phyloP scores from a whole-genome alignment of 1,284 basidiomycete species.

The Ceratobasidium papillatum region DNA sequence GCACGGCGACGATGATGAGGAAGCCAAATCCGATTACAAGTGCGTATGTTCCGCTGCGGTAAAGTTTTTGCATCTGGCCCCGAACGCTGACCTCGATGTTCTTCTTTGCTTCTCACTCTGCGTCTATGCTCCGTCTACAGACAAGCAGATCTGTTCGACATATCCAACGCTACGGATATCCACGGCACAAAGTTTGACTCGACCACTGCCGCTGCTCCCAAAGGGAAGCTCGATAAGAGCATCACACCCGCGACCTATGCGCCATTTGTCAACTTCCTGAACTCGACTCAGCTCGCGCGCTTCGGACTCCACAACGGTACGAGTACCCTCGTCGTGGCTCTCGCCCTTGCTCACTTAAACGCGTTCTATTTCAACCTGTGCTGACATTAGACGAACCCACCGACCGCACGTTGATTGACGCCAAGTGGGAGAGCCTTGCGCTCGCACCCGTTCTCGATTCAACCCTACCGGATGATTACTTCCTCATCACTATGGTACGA shows the following conservation, averaged over 20 bases:
- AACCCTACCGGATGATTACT: constrained; percentile 67
- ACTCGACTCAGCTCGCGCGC: constrained; percentile 61
- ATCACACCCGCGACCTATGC: constrained; percentile 67
- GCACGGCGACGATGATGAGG: constrained; percentile 62
- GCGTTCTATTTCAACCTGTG: not conserved
- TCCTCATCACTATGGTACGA: constrained; percentile 67
- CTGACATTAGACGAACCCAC: constrained; percentile 49
- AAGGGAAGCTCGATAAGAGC: constrained; percentile 59
- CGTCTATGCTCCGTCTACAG: constrained; percentile 47
- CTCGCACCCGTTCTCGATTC: constrained; percentile 64
- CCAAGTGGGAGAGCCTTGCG: constrained; percentile 74
- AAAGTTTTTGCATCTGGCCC: not conserved
- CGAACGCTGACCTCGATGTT: constrained; percentile 1
- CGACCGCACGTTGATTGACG: constrained; percentile 66
- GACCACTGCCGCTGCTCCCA: constrained; percentile 61
- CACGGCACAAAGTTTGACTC: constrained; percentile 65
- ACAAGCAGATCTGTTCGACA: constrained; percentile 67
- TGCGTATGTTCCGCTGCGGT: constrained; percentile 48
- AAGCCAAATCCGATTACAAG: constrained; percentile 66
- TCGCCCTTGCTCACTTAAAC: constrained; percentile 31
- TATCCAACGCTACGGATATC: constrained; percentile 68
- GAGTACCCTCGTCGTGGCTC: constrained; percentile 30
- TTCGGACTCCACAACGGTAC: constrained; percentile 69
- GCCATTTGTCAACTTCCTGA: constrained; percentile 64
- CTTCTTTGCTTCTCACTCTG: constrained; percentile 4